Evolutionary conservation across 1,284 basidiomycete species (phyloP).

Genomic region (Naganishia sp.): DNA sequence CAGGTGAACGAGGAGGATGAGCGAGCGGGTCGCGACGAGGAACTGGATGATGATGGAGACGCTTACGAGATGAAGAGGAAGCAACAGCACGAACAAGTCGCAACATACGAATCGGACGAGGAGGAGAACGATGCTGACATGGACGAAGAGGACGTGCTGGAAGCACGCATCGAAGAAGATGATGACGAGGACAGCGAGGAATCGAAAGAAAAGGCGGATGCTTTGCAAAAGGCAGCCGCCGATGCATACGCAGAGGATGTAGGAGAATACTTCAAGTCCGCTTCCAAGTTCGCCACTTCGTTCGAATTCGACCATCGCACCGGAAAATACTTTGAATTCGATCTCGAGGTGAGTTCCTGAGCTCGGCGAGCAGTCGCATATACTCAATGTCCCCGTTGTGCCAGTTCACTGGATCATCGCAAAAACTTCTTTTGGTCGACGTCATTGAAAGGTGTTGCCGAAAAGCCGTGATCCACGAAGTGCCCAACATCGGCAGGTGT

Average conservation of each 20-base stretch:
- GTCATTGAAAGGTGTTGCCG: slow-evolving; percentile 83
- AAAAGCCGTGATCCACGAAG: slow-evolving; percentile 81
- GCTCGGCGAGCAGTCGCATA: slow-evolving; percentile 4
- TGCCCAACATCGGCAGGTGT: slow-evolving; percentile 74
- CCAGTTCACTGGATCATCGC: slow-evolving; percentile 61
- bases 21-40: slow-evolving; percentile 55
- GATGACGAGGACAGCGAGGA: slow-evolving; percentile 54
- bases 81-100: slow-evolving; percentile 66
- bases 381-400: slow-evolving; percentile 5
- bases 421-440: slow-evolving; percentile 88
- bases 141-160: slow-evolving; percentile 62
- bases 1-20: slow-evolving; percentile 54
- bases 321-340: slow-evolving; percentile 70
- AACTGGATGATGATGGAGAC: slow-evolving; percentile 73
- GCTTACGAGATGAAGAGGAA: slow-evolving; percentile 67
- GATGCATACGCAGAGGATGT: slow-evolving; percentile 51
- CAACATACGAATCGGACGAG: slow-evolving; percentile 67
- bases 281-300: slow-evolving; percentile 58
- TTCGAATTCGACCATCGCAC: slow-evolving; percentile 69
- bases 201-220: slow-evolving; percentile 54
- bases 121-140: slow-evolving; percentile 60
- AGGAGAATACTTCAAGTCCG: slow-evolving; percentile 57
- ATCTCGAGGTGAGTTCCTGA: slow-evolving; percentile 67
- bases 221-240: slow-evolving; percentile 57
- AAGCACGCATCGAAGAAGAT: slow-evolving; percentile 62